Base-by-base conservation (phyloP, 495 filamentous ascomycete genomes). In the Hapsidospora chrysogenum region DNA sequence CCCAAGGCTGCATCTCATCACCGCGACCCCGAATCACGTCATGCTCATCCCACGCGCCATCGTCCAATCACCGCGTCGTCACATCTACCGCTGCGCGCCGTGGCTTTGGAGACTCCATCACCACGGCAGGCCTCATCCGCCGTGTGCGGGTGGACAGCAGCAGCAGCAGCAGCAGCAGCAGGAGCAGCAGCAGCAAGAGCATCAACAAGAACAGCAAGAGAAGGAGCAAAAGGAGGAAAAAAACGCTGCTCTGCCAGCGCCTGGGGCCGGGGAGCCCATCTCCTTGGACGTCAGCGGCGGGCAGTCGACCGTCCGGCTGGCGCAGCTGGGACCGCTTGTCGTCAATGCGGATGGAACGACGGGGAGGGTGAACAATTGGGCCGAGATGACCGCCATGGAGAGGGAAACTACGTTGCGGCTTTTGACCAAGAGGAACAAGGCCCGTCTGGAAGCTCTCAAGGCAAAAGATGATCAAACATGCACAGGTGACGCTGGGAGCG, bases 311-410 rank as follows among this genome's bases (percentile, higher is more conserved):
- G 57, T 74, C 2, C 61, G 56, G 11, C 52, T 78, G 0, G 71
- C 76, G 46, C 60, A 68, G 36, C 49, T 81, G 0, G 76, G 76
- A 0, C 76, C 76, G 2, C 63, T 79, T 51, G 72, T 81, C 1
- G 70, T 81, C n/a, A 74, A 74, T 43, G 47, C 58, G 25, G 74
- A 81, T 52, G 76, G 76, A 10, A 68, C 70, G 14, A 47, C 78
- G 22, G 68, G 70, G 43, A 67, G 73, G 14, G 75, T 81, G 40
- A 45, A 62, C 37, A 81, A 81, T 53, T 81, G 76, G 76, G 57
- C 51, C 19, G 55, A 72, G 43, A 78, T 81, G 76, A 56, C 63
- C 9, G 73, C 68, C 13, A 63, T 69, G 17, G 74, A 80, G 56
- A 56, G 60, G 41, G 47, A 64, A 42, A 76, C 68, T 49, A 76